Conservation (phyloP, 2,329 filamentous ascomycete genomes). For the Phyllosticta citriasiana region DNA sequence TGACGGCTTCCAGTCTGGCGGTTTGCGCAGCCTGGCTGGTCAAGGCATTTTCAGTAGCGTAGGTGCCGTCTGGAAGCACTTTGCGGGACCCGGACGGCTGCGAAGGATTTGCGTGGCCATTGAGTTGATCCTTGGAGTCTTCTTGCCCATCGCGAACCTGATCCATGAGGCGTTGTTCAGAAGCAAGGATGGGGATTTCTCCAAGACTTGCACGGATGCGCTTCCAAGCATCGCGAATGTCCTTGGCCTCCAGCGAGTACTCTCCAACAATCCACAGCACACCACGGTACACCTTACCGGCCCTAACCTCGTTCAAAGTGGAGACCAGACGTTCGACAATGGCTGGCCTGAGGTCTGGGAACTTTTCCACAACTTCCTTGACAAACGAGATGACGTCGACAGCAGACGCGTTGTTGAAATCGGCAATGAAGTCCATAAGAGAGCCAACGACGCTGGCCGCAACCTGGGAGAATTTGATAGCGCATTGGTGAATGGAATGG, state of each 20-base stretch:
- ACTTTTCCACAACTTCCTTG: conserved; percentile 98
- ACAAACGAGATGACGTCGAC: conserved; percentile 98
- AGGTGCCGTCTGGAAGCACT: conserved; percentile 91
- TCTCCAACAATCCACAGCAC: conserved; percentile 97
- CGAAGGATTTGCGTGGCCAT: conserved; percentile 62
- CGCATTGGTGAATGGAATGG: conserved; percentile 94
- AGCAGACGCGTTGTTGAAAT: conserved; percentile 94
- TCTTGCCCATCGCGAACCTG: conserved; percentile 61
- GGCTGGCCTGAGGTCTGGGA: conserved; percentile 75
- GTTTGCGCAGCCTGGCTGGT: conserved; percentile 86
- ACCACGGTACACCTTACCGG: conserved; percentile 93
- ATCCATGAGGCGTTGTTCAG: conserved; percentile 84
- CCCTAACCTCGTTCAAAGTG: conserved; percentile 84
- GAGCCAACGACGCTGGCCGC: conserved; percentile 92
- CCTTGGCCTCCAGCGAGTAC: conserved; percentile 86
- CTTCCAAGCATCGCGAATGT: conserved; percentile 96
- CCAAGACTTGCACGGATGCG: conserved; percentile 86
- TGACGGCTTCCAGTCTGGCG: conserved; percentile 89
- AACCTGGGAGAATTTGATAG: conserved; percentile 98
- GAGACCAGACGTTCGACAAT: conserved; percentile 85
- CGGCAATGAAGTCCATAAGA: conserved; percentile 97
- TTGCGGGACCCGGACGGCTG: conserved; percentile 78
- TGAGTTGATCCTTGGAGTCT: conserved; percentile 58
- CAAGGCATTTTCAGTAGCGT: conserved; percentile 90
- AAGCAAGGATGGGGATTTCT: conserved; percentile 92